Evolutionary conservation across 805 yeast genomes (phyloP).

Genomic region (Candida ovalis): DNA sequence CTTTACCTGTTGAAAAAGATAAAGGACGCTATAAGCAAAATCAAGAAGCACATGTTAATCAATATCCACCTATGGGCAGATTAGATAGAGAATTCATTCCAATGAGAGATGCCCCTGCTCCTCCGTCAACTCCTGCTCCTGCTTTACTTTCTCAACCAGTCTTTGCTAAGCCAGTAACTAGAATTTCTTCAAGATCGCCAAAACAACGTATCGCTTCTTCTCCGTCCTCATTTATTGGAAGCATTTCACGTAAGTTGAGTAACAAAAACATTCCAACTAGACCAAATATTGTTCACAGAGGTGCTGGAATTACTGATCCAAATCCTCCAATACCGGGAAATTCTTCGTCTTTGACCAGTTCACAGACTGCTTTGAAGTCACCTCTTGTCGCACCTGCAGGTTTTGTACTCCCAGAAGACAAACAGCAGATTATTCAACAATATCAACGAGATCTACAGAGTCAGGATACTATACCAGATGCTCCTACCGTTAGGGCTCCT

Average conservation of each 20-base stretch:
- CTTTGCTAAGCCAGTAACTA: not conserved
- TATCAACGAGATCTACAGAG: not conserved
- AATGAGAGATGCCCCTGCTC: slow-evolving; percentile 35
- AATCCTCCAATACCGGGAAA: not conserved
- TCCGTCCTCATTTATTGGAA: slow-evolving; percentile 27
- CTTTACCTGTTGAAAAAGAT: not conserved
- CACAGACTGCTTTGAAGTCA: not conserved
- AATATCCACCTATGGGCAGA: not conserved
- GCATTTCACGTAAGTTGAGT: slow-evolving; percentile 26
- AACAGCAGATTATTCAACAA: not conserved
- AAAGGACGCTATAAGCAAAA: not conserved
- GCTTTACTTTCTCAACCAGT: not conserved
- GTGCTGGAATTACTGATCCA: slow-evolving; percentile 20
- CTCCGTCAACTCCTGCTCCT: slow-evolving; percentile 8
- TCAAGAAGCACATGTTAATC: not conserved
- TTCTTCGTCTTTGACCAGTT: not conserved
- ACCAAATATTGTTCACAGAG: slow-evolving; percentile 21
- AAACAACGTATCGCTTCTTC: slow-evolving; percentile 10
- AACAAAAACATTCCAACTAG: slow-evolving; percentile 3
- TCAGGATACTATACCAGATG: not conserved
- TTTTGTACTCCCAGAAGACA: not conserved
- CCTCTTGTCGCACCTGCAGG: slow-evolving; percentile 13
- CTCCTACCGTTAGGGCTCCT: not conserved
- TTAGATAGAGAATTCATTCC: slow-evolving; percentile 30
- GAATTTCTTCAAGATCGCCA: slow-evolving; percentile 9